Percentiles rank a stretch among this genome's conserved stretches.
These are phyloP conservation scores for Scedosporium apiospermum DNA, from an alignment of 2,329 filamentous ascomycete species.

Conservation along the genomic window DNA sequence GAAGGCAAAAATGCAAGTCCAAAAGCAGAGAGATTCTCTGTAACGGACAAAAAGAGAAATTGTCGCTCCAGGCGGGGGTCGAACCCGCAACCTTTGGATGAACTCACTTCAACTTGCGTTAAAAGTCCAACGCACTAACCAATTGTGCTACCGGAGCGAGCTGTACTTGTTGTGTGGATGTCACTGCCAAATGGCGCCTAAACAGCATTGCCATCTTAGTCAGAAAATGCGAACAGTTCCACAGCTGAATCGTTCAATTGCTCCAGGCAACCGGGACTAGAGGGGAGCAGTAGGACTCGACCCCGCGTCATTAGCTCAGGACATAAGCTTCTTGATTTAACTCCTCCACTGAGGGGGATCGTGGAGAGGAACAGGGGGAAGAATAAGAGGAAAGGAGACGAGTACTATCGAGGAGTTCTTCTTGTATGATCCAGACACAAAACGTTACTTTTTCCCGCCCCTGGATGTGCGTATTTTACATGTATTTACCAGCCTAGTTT, in stretches of 20 bases:
- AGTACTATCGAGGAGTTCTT: too few relatives aligned
- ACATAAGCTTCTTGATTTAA: too few relatives aligned
- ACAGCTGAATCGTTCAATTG: background rate
- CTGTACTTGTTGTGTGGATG: background rate
- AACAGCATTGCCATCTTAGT: background rate
- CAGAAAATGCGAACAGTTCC: background rate
- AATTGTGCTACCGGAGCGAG: slow-evolving; percentile 14
- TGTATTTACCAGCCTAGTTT: too few relatives aligned
- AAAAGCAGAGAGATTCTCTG: background rate
- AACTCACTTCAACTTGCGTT: slow-evolving; percentile 2
- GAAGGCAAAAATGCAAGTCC: background rate
- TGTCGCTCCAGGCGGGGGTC: slow-evolving; percentile 13
- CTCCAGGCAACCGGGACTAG: background rate
- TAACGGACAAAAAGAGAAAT: background rate
- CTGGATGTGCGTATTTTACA: too few relatives aligned
- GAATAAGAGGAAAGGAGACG: too few relatives aligned
- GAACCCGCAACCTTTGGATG: slow-evolving; percentile 14
- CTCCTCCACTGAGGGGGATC: too few relatives aligned
- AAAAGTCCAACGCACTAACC: slow-evolving; percentile 15
- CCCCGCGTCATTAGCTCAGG: background rate
- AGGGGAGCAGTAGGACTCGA: background rate
- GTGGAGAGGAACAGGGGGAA: too few relatives aligned
- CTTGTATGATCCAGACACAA: too few relatives aligned
- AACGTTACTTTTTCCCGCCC: too few relatives aligned
- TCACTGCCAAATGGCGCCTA: background rate